These are phyloP conservation scores for Lasiodiplodia theobromae DNA, from an alignment of 2,329 filamentous ascomycete species.

Conservation along the genomic window DNA sequence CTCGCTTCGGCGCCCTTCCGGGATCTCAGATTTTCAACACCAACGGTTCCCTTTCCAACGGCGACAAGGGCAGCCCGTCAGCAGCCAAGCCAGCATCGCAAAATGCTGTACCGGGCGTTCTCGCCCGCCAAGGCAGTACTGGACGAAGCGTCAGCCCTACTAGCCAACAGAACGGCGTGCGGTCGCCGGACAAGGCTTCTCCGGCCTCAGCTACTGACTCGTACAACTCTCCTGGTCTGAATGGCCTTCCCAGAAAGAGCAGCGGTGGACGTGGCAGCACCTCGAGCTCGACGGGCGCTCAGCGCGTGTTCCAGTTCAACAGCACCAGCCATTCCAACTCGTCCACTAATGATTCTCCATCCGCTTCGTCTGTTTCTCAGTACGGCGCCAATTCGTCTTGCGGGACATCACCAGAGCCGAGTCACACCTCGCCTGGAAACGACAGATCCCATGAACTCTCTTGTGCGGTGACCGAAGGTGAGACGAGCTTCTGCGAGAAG, in stretches of 20 bases:
- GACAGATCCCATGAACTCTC: constrained; percentile 64
- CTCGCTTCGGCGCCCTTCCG: constrained; percentile 83
- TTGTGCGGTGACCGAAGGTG: constrained; percentile 60
- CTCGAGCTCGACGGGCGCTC: constrained; percentile 52
- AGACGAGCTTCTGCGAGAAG: constrained; percentile 63
- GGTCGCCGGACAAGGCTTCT: constrained; percentile 24
- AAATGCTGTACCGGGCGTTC: constrained; percentile 35
- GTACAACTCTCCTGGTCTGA: constrained; percentile 35
- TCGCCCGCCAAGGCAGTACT: constrained; percentile 43
- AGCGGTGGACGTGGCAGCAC: constrained; percentile 35
- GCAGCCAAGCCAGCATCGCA: not conserved
- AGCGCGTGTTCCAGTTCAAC: constrained; percentile 60
- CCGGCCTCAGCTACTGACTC: constrained; percentile 5
- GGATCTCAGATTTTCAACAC: constrained; percentile 61
- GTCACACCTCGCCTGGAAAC: constrained; percentile 73
- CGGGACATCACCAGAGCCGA: constrained; percentile 79
- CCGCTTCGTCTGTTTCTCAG: constrained; percentile 59
- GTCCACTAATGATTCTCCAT: constrained; percentile 58
- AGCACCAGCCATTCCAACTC: constrained; percentile 55
- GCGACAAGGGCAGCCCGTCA: constrained; percentile 37
- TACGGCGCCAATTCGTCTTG: constrained; percentile 65
- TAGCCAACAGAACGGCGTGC: constrained; percentile 33
- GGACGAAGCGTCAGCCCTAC: constrained; percentile 47
- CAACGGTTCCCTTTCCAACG: constrained; percentile 49
- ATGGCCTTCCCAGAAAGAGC: constrained; percentile 36